phyloP scores from a whole-genome alignment of 2,329 filamentous ascomycete species.

The Penicillium verrucosum region DNA sequence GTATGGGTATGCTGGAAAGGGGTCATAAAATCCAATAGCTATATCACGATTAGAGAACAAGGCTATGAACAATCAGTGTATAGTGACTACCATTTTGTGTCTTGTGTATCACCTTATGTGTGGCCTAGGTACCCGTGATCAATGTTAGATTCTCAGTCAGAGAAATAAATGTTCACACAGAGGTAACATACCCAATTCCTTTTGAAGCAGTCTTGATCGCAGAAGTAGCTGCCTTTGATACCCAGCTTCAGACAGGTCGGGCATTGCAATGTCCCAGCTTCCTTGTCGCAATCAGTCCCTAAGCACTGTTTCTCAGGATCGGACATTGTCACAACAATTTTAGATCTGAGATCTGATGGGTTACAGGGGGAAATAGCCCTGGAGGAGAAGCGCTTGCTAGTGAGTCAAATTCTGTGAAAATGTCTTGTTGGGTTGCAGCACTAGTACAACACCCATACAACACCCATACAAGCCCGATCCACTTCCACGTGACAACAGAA shows the following conservation, averaged over 20 bases:
- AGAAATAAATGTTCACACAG: background rate
- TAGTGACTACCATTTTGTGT: slow-evolving; percentile 64
- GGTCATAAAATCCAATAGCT: slow-evolving; percentile 80
- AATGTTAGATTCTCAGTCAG: background rate
- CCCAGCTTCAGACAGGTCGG: slow-evolving; percentile 85
- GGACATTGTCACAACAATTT: background rate
- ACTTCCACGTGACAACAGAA: background rate
- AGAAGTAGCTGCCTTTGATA: slow-evolving; percentile 66
- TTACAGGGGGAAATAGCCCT: background rate
- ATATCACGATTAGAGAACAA: slow-evolving; percentile 62
- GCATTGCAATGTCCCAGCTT: slow-evolving; percentile 78
- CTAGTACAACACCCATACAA: background rate
- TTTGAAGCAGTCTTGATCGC: slow-evolving; percentile 95
- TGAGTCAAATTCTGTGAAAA: too few relatives aligned
- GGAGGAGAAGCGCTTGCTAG: background rate
- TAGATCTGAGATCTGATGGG: background rate
- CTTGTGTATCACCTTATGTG: slow-evolving; percentile 55
- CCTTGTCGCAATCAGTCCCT: slow-evolving; percentile 75
- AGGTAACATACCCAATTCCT: slow-evolving; percentile 74
- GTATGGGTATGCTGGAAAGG: slow-evolving; percentile 77
- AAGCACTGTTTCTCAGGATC: slow-evolving; percentile 51
- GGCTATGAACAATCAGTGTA: background rate
- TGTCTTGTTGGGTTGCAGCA: background rate
- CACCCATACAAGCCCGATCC: background rate
- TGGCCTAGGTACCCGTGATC: slow-evolving; percentile 7